phyloP scores from a whole-genome alignment of 257 asterid species.

The Nicotiana paniculata region DNA sequence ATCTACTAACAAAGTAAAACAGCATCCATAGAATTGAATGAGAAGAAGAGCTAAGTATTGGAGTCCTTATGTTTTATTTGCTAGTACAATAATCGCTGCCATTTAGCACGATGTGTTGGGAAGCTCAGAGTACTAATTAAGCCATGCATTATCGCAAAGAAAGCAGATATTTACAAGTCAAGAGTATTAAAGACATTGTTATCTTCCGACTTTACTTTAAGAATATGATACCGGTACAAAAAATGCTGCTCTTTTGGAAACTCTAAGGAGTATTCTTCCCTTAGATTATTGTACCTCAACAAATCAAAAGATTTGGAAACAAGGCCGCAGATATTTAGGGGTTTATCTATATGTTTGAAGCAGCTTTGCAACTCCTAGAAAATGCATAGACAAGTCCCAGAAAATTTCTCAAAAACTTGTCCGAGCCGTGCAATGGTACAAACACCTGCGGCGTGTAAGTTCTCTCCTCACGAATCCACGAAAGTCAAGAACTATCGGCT shows the following conservation, averaged over 20 bases:
- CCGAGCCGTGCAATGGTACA: not conserved
- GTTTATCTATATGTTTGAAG: not conserved
- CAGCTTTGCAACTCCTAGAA: not conserved
- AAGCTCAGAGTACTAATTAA: not conserved
- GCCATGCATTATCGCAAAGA: not conserved
- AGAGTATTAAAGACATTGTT: not conserved
- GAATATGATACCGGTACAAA: not conserved
- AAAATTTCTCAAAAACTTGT: not conserved
- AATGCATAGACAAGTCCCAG: not conserved
- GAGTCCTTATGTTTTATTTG: not conserved
- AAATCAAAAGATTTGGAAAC: not conserved
- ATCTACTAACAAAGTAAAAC: not conserved
- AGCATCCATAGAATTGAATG: not conserved
- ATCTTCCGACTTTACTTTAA: not conserved
- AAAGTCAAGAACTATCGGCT: not conserved
- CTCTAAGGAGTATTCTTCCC: not conserved
- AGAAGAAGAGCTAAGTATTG: not conserved
- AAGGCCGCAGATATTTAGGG: not conserved
- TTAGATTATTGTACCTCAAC: not conserved
- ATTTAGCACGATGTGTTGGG: not conserved
- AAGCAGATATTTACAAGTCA: not conserved
- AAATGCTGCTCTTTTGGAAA: not conserved
- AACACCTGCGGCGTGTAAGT: not conserved
- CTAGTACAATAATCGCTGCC: not conserved
- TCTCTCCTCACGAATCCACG: not conserved